phyloP scores from a whole-genome alignment of 2,329 filamentous ascomycete species.

The Drechslerella coelobrocha region DNA sequence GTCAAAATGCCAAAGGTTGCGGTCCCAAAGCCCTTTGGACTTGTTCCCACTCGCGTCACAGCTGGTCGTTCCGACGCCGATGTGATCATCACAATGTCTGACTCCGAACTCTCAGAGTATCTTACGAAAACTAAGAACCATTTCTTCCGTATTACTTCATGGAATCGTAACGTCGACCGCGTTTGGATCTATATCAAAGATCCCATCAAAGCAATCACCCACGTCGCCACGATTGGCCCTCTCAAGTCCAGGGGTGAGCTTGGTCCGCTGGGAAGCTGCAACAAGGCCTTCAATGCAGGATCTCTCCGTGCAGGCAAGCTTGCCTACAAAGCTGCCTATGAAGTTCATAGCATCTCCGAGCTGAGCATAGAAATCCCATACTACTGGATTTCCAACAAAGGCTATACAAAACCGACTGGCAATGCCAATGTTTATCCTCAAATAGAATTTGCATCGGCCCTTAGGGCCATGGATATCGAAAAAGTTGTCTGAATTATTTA shows the following conservation, averaged over 20 bases:
- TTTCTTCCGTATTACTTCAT: conserved; percentile 22
- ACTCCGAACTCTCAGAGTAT: conserved; percentile 6
- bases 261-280: background rate
- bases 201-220: conserved; percentile 20
- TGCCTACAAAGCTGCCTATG: conserved; percentile 18
- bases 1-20: too few relatives aligned
- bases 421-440: conserved; percentile 17
- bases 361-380: background rate
- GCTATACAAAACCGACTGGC: conserved; percentile 2
- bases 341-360: background rate
- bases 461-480: background rate
- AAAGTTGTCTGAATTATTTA: conserved; percentile 3
- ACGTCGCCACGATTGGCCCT: conserved; percentile 17
- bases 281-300: conserved; percentile 22
- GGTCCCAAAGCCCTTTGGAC: background rate
- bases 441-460: background rate
- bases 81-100: conserved; percentile 14
- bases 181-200: conserved; percentile 34
- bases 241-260: conserved; percentile 17
- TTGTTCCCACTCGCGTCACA: conserved; percentile 10
- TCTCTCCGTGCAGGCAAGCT: conserved; percentile 5
- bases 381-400: background rate
- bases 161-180: background rate
- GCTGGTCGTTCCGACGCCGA: conserved; percentile 9
- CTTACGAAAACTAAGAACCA: background rate